Percentiles rank a stretch among this genome's conserved stretches.
Conservation (phyloP, 2,329 filamentous ascomycete genomes). For the Neoscytalidium dimidiatum region DNA sequence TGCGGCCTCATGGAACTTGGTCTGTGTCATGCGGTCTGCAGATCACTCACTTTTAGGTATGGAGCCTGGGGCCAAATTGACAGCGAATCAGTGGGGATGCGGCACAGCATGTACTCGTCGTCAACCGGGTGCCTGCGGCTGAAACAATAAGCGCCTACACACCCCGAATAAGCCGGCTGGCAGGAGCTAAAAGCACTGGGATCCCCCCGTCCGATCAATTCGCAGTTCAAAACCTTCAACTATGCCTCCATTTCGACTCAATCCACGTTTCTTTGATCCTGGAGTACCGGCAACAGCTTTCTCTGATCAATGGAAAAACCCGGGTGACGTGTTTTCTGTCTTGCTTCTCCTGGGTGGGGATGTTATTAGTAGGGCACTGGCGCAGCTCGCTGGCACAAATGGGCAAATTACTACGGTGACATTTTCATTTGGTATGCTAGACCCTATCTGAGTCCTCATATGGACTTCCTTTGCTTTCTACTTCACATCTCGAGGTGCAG, state of each 20-base stretch:
- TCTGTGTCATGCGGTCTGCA: too few species aligned
- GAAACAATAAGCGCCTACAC: background rate
- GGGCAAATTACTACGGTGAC: slow-evolving; percentile 33
- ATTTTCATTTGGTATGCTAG: slow-evolving; percentile 28
- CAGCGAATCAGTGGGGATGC: too few species aligned
- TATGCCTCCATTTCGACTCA: background rate
- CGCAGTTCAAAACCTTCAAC: background rate
- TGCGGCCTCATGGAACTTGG: too few species aligned
- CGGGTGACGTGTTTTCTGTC: slow-evolving; percentile 33
- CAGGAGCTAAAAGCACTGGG: background rate
- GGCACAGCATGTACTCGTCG: background rate
- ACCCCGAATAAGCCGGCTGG: too few species aligned
- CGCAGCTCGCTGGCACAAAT: slow-evolving; percentile 31
- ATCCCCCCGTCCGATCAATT: background rate
- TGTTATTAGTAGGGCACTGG: slow-evolving; percentile 36
- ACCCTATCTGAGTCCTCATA: too few species aligned
- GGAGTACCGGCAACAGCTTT: background rate
- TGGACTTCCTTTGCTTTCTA: too few species aligned
- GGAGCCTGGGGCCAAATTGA: too few species aligned
- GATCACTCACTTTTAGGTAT: too few species aligned
- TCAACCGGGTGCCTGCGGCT: background rate
- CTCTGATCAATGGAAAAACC: slow-evolving; percentile 22
- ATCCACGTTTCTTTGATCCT: background rate
- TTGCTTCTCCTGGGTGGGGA: slow-evolving; percentile 42
- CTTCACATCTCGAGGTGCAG: too few species aligned